These are phyloP conservation scores for Lanmaoa pseudosensibilis DNA, from an alignment of 768 basidiomycete species.

Conservation along the genomic window DNA sequence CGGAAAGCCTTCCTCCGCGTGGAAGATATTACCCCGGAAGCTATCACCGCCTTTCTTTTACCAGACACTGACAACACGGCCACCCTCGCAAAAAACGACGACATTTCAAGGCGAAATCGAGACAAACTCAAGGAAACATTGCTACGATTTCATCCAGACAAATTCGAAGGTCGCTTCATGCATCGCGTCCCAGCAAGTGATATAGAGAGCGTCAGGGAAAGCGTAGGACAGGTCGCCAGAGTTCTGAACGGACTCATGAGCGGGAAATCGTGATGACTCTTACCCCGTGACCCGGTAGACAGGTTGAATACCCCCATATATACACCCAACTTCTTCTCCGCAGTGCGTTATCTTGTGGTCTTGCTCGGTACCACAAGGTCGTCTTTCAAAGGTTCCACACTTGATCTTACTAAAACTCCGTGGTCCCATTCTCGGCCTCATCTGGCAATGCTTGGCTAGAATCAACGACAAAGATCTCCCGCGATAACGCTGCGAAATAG, in stretches of 20 bases:
- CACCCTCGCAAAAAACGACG: conserved; percentile 15
- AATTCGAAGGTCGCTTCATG: conserved; percentile 76
- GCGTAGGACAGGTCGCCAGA: conserved; percentile 62
- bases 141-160: conserved; percentile 78
- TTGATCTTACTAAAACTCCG: neutral
- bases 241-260: conserved; percentile 58
- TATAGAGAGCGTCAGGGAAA: conserved; percentile 51
- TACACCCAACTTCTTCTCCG: neutral
- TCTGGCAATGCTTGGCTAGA: neutral
- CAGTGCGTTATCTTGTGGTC: no score
- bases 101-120: conserved; percentile 46
- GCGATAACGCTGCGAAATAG: no score
- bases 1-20: conserved; percentile 26
- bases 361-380: neutral
- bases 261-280: conserved; percentile 11
- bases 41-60: conserved; percentile 59
- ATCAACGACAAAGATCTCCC: neutral
- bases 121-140: conserved; percentile 68
- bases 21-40: conserved; percentile 55
- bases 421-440: neutral
- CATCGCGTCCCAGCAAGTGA: conserved; percentile 47
- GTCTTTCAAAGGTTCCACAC: no score
- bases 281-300: neutral
- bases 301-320: neutral
- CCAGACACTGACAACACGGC: conserved; percentile 19